Evolutionary conservation across 148 eudicot genomes (phyloP).

Genomic region (Persicaria maculosa): DNA sequence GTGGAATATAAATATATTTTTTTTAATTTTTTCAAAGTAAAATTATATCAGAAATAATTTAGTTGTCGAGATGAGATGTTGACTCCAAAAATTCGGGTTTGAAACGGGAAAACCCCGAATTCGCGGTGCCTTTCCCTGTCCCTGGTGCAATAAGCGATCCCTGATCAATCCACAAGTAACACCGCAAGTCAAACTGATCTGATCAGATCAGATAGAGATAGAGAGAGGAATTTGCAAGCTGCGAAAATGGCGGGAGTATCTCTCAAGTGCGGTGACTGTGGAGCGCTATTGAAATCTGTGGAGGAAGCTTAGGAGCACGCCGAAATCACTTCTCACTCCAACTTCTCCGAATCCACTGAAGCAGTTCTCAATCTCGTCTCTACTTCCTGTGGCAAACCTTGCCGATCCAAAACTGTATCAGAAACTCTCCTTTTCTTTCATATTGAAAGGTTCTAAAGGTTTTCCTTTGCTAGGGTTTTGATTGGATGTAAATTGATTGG

Average conservation of each 20-base stretch:
- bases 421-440: not conserved
- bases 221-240: not conserved
- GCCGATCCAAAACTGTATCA: slow-evolving; percentile 90
- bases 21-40: too few species aligned
- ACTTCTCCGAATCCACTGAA: slow-evolving; percentile 85
- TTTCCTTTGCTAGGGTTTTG: slow-evolving; percentile 2
- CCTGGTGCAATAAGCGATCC: not conserved
- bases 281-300: slow-evolving; percentile 63
- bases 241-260: slow-evolving; percentile 80
- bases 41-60: too few species aligned
- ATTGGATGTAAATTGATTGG: not conserved
- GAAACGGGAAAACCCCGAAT: not conserved
- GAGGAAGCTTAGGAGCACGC: slow-evolving; percentile 97
- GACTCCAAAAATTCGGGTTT: not conserved
- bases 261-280: slow-evolving; percentile 86
- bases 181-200: too few species aligned
- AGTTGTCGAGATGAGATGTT: too few species aligned
- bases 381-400: slow-evolving; percentile 77
- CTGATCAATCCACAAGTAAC: not conserved
- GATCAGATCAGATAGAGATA: not conserved
- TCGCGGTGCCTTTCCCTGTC: not conserved
- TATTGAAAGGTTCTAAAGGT: not conserved
- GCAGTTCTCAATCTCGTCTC: slow-evolving; percentile 85
- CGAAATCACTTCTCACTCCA: slow-evolving; percentile 75
- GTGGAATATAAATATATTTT: too few species aligned